Conservation (phyloP, 2,329 filamentous ascomycete genomes). For the Microsporum audouinii region DNA sequence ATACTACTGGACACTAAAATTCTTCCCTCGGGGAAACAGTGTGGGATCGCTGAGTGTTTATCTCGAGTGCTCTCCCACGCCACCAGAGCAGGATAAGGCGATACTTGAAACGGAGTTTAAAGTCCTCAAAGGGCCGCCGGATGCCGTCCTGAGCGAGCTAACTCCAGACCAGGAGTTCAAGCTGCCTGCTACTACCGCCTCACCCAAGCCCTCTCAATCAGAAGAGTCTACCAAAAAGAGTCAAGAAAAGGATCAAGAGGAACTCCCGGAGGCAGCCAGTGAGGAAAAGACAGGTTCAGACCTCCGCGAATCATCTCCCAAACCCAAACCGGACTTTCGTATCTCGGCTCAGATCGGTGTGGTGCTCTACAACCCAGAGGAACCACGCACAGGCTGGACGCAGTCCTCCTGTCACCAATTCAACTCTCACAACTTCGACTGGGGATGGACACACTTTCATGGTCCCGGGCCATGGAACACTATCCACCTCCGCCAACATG, state of each 20-base stretch:
- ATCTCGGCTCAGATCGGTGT: slow-evolving; percentile 51
- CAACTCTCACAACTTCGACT: slow-evolving; percentile 47
- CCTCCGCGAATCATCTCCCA: slow-evolving; percentile 9
- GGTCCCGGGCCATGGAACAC: slow-evolving; percentile 48
- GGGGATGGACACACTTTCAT: slow-evolving; percentile 54
- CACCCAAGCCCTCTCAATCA: slow-evolving; percentile 5
- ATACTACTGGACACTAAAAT: slow-evolving; percentile 55
- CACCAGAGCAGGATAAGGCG: slow-evolving; percentile 28
- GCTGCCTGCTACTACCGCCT: slow-evolving; percentile 17
- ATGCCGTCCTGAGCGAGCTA: slow-evolving; percentile 24
- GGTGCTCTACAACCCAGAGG: slow-evolving; percentile 52
- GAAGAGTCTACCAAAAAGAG: slow-evolving; percentile 12
- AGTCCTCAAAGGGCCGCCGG: slow-evolving; percentile 29
- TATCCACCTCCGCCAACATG: slow-evolving; percentile 45
- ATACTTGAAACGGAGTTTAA: slow-evolving; percentile 32
- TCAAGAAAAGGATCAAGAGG: slow-evolving; percentile 9
- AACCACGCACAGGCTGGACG: slow-evolving; percentile 48
- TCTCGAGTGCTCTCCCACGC: slow-evolving; percentile 47
- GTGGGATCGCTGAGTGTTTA: slow-evolving; percentile 49
- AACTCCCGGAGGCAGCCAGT: background rate
- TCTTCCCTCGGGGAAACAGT: slow-evolving; percentile 51
- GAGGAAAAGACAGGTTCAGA: slow-evolving; percentile 5
- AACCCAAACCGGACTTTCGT: slow-evolving; percentile 27
- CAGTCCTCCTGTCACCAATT: slow-evolving; percentile 50
- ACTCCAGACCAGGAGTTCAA: slow-evolving; percentile 25